phyloP scores from a whole-genome alignment of 495 filamentous ascomycete genomes.

The Lindgomyces ingoldianus region DNA sequence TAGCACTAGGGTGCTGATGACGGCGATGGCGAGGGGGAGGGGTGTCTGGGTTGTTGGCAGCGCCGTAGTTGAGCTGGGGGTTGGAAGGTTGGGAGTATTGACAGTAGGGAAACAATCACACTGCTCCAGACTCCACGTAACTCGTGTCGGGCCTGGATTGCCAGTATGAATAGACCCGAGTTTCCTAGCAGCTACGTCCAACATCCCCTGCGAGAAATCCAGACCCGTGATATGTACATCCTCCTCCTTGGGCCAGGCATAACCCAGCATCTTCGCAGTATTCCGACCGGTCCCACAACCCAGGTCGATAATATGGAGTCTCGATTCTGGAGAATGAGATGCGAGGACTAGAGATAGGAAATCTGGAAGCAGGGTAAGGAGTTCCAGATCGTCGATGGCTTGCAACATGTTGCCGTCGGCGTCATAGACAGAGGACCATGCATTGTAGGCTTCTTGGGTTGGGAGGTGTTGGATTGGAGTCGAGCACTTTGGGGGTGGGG shows the following conservation, averaged over 20 bases:
- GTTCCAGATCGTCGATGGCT: conserved; percentile 63
- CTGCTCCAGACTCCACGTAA: conserved; percentile 41
- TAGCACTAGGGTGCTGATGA: conserved; percentile 67
- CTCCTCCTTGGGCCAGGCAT: conserved; percentile 26
- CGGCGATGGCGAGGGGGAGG: conserved; percentile 46
- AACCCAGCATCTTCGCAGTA: conserved; percentile 56
- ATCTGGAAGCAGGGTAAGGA: conserved; percentile 55
- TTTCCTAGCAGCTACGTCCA: conserved; percentile 55
- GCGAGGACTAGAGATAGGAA: conserved; percentile 50
- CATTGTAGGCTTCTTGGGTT: conserved; percentile 49
- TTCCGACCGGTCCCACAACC: conserved; percentile 74
- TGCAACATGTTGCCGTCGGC: conserved; percentile 75
- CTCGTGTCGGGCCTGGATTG: background rate
- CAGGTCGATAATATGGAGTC: conserved; percentile 56
- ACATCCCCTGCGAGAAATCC: conserved; percentile 56
- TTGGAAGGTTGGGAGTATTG: too few species aligned
- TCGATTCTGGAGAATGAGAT: conserved; percentile 26
- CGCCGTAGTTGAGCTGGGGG: too few species aligned
- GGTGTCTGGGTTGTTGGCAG: too few species aligned
- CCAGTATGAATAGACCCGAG: conserved; percentile 23
- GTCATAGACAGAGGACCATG: conserved; percentile 63
- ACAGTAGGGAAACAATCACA: conserved; percentile 43
- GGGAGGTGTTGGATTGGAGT: conserved; percentile 42
- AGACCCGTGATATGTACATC: conserved; percentile 49
- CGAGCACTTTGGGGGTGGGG: conserved; percentile 2